These are phyloP conservation scores for Phytophthora tentaculata DNA, from an alignment of 352 stramenopile genomes.

Conservation along the genomic window DNA sequence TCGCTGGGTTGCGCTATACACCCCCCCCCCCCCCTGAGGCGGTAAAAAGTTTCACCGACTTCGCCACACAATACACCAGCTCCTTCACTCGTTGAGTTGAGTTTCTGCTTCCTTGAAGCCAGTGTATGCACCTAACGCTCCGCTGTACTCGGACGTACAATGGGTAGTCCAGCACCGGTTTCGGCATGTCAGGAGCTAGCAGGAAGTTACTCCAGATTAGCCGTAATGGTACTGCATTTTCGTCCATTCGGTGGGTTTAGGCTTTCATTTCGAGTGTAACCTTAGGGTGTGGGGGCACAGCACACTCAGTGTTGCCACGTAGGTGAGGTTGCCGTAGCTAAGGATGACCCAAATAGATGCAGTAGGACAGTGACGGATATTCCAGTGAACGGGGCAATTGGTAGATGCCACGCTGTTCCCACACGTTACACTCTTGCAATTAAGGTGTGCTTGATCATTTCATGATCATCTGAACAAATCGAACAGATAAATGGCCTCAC, in stretches of 20 bases:
- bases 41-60: too few relatives aligned
- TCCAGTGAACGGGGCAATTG: slow-evolving; percentile 9
- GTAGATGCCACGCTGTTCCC: background rate
- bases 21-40: too few relatives aligned
- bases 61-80: too few relatives aligned
- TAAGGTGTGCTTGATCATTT: slow-evolving; percentile 11
- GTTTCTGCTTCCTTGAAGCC: background rate
- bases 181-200: slow-evolving; percentile 1
- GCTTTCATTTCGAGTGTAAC: slow-evolving; percentile 6
- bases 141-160: background rate
- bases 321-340: background rate
- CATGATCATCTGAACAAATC: slow-evolving; percentile 8
- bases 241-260: slow-evolving; percentile 15
- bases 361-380: background rate
- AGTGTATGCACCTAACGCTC: background rate
- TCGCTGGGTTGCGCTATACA: too few relatives aligned
- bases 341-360: slow-evolving; percentile 5
- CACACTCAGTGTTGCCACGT: background rate
- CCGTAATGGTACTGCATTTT: slow-evolving; percentile 2
- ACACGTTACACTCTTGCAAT: slow-evolving; percentile 12
- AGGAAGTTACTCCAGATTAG: slow-evolving; percentile 7
- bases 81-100: background rate
- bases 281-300: slow-evolving; percentile 1
- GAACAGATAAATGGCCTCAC: background rate
- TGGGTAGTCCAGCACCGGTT: background rate